phyloP scores from a whole-genome alignment of 352 stramenopile species.

The Pythium pyrilobum region DNA sequence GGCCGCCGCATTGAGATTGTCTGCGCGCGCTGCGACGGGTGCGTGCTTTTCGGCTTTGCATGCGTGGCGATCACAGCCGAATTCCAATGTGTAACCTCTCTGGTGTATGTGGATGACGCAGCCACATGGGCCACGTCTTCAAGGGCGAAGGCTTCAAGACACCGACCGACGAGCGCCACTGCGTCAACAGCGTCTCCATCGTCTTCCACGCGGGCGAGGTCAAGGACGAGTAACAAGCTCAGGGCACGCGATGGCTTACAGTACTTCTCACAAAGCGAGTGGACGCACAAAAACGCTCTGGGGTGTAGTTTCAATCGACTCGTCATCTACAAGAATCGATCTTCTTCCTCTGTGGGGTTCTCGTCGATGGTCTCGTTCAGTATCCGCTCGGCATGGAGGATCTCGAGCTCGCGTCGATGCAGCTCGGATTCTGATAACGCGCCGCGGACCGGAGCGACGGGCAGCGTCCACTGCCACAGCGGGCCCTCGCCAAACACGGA shows the following conservation, averaged over 20 bases:
- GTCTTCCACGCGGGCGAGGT: constrained; percentile 74
- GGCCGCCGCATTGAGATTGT: constrained; percentile 83
- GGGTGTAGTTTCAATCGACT: too few relatives aligned
- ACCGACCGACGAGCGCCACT: constrained; percentile 86
- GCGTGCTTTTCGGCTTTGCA: constrained; percentile 1
- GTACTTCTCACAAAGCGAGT: too few relatives aligned
- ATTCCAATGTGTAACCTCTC: background rate
- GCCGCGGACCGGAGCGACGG: constrained; percentile 22
- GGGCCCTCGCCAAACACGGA: constrained; percentile 51
- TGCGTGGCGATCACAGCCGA: background rate
- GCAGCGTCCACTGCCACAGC: constrained; percentile 51
- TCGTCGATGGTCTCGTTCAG: constrained; percentile 30
- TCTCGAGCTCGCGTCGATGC: constrained; percentile 40
- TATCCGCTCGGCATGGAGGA: constrained; percentile 38
- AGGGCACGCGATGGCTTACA: too few relatives aligned
- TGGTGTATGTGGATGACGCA: constrained; percentile 15
- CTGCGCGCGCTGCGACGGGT: constrained; percentile 85
- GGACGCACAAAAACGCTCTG: too few relatives aligned
- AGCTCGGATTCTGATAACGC: constrained; percentile 21
- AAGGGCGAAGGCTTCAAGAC: constrained; percentile 87
- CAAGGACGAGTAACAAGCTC: constrained; percentile 20
- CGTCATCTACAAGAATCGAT: constrained; percentile 40
- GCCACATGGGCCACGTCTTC: constrained; percentile 90
- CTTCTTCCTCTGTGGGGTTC: constrained; percentile 44
- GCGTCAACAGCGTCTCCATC: constrained; percentile 88